Percentiles rank a stretch among this genome's conserved stretches.
These are phyloP conservation scores for Cladosporium sp. DNA, from an alignment of 2,329 filamentous ascomycete genomes.

Conservation along the genomic window DNA sequence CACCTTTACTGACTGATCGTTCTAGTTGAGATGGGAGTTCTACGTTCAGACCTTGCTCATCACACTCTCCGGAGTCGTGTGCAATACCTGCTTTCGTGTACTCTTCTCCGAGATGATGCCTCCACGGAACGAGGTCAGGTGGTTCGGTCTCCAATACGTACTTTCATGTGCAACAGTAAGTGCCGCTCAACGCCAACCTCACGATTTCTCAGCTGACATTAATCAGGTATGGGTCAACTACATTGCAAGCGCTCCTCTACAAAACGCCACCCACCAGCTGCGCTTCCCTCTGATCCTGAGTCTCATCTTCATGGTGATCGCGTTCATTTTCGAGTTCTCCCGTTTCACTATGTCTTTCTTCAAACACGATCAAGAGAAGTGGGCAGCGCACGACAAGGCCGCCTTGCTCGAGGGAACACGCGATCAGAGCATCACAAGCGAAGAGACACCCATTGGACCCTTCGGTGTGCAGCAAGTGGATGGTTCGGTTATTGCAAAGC, in stretches of 20 bases:
- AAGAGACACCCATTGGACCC: background rate
- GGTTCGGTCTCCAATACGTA: slow-evolving; percentile 20
- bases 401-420: background rate
- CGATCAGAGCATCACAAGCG: background rate
- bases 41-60: slow-evolving; percentile 15
- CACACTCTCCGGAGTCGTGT: slow-evolving; percentile 12
- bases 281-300: slow-evolving; percentile 20
- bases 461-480: background rate
- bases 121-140: slow-evolving; percentile 19
- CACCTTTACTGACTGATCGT: background rate
- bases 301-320: slow-evolving; percentile 12
- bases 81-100: slow-evolving; percentile 18
- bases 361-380: background rate
- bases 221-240: slow-evolving; percentile 22
- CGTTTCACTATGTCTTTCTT: background rate
- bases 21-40: background rate
- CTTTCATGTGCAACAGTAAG: slow-evolving; percentile 20
- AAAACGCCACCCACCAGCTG: slow-evolving; percentile 21
- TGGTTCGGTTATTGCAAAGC: background rate
- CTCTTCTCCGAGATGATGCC: slow-evolving; percentile 22
- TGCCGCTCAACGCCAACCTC: too few species aligned
- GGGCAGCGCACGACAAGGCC: background rate
- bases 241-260: slow-evolving; percentile 19
- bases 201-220: background rate
- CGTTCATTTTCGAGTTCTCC: background rate